Conservation (phyloP, 805 yeast species). For the Blastobotrys mokoenaii region DNA sequence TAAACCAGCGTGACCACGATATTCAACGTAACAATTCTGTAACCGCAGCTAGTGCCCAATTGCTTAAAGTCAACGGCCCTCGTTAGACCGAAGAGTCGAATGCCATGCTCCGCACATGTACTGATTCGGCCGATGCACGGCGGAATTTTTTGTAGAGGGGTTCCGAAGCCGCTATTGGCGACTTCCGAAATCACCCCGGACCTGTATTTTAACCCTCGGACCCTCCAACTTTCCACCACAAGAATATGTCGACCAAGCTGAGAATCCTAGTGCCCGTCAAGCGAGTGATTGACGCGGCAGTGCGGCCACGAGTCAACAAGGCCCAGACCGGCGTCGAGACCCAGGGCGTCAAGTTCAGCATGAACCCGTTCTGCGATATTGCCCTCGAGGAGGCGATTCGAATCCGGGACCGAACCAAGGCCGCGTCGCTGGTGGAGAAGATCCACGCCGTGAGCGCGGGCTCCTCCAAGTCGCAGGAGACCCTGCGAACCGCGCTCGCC, state of each 20-base stretch:
- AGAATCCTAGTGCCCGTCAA: slow-evolving; percentile 86
- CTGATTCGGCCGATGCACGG: no score
- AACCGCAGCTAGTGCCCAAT: no score
- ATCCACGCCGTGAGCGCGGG: slow-evolving; percentile 93
- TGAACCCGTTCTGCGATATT: slow-evolving; percentile 96
- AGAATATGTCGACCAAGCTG: slow-evolving; percentile 22
- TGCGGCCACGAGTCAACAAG: slow-evolving; percentile 86
- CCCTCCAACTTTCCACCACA: neutral
- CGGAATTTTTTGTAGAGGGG: no score
- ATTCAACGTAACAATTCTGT: no score
- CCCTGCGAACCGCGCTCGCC: slow-evolving; percentile 82
- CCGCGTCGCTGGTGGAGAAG: slow-evolving; percentile 49
- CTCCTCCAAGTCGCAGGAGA: slow-evolving; percentile 76
- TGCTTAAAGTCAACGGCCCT: no score
- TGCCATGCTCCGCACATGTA: no score
- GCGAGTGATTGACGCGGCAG: slow-evolving; percentile 88
- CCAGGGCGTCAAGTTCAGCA: slow-evolving; percentile 82
- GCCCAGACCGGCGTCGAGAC: slow-evolving; percentile 78
- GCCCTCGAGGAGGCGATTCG: slow-evolving; percentile 93
- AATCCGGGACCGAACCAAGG: slow-evolving; percentile 57
- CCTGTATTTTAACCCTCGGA: neutral
- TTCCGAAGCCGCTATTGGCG: no score
- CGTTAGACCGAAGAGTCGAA: no score
- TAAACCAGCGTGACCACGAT: no score
- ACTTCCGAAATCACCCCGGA: neutral